Percentiles rank a stretch among this genome's conserved stretches.
Evolutionary conservation across 192 early-diverging fungal genomes (phyloP).

Genomic region (Oehlia diaphana): DNA sequence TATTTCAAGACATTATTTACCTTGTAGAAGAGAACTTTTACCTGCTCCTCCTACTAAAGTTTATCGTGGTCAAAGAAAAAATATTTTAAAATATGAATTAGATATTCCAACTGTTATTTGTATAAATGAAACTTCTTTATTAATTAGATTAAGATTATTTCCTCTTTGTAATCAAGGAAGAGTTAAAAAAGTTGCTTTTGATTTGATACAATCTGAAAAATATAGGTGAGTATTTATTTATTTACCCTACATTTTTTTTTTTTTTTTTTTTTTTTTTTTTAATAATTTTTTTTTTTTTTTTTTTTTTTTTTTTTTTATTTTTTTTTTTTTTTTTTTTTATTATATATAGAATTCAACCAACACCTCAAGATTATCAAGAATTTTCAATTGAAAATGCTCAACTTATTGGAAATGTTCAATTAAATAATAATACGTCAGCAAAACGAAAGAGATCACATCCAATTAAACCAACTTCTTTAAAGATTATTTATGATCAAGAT

Average conservation of each 20-base stretch:
- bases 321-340: not conserved
- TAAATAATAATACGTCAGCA: not conserved
- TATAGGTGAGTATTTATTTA: constrained; percentile 10
- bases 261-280: too few relatives aligned
- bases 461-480: constrained; percentile 24
- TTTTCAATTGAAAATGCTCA: constrained; percentile 23
- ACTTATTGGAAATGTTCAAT: constrained; percentile 28
- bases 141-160: constrained; percentile 24
- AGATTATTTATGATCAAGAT: constrained; percentile 12
- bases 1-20: constrained; percentile 28
- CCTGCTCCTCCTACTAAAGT: constrained; percentile 31
- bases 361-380: constrained; percentile 18
- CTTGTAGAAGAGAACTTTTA: constrained; percentile 22
- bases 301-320: not conserved
- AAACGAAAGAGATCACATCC: constrained; percentile 25
- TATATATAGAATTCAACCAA: constrained; percentile 15
- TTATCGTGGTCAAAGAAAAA: constrained; percentile 28
- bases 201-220: constrained; percentile 30
- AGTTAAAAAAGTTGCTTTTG: constrained; percentile 18
- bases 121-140: constrained; percentile 15
- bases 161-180: constrained; percentile 4
- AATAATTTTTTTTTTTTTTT: not conserved
- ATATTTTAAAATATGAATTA: constrained; percentile 30
- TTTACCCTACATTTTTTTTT: too few relatives aligned
- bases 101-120: constrained; percentile 27